Conservation (phyloP, 371 early-diverging fungal genomes). For the Mortierella sp. region DNA sequence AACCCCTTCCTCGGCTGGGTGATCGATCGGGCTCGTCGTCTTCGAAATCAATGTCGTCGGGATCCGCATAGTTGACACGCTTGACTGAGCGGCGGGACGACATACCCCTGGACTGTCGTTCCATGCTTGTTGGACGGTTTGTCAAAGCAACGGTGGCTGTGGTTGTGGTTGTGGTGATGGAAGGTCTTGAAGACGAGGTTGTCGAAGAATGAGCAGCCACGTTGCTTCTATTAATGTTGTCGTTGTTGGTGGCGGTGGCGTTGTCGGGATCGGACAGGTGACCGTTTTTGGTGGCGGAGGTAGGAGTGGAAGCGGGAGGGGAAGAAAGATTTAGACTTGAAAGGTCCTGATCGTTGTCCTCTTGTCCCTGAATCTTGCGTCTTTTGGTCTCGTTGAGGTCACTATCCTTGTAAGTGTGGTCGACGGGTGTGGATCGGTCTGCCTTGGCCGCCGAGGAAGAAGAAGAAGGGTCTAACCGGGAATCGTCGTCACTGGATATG, state of each 20-base stretch:
- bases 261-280: not conserved
- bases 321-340: not conserved
- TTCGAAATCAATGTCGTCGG: slow-evolving; percentile 18
- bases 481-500: slow-evolving; percentile 39
- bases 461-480: not conserved
- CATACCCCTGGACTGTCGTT: not conserved
- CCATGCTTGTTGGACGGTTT: not conserved
- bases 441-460: not conserved
- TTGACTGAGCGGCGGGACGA: slow-evolving; percentile 32
- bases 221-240: not conserved
- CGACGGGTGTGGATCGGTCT: slow-evolving; percentile 1
- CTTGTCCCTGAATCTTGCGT: slow-evolving; percentile 33
- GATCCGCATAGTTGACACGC: slow-evolving; percentile 54
- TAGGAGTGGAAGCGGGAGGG: not conserved
- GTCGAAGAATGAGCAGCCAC: not conserved
- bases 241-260: not conserved
- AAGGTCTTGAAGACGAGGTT: not conserved
- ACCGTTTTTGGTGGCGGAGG: not conserved
- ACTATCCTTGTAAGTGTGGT: slow-evolving; percentile 18
- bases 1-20: not conserved
- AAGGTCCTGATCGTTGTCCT: slow-evolving; percentile 1
- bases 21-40: slow-evolving; percentile 18
- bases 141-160: not conserved
- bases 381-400: slow-evolving; percentile 48
- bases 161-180: not conserved